Evolutionary conservation across 257 asterid species (phyloP).

Genomic region (Jacaranda copaia): DNA sequence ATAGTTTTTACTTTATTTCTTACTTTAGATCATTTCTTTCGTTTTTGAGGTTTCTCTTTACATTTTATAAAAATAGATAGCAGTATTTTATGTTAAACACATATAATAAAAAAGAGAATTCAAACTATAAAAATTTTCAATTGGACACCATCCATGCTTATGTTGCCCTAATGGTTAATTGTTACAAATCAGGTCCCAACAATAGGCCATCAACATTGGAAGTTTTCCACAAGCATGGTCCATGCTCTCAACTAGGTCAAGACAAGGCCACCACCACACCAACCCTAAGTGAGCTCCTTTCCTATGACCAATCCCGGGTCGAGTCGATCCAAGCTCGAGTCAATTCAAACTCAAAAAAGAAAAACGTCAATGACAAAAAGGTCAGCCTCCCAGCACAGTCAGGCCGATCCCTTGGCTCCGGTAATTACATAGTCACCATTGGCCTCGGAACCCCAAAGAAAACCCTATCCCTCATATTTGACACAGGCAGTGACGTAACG

Average conservation of each 20-base stretch:
- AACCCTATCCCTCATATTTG: slow-evolving; percentile 56
- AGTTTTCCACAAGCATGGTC: slow-evolving; percentile 63
- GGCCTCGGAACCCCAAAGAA: slow-evolving; percentile 74
- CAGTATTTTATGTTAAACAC: no score
- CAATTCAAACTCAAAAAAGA: background rate
- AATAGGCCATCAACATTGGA: slow-evolving; percentile 55
- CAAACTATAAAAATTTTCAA: no score
- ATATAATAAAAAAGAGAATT: no score
- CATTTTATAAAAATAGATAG: no score
- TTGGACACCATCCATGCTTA: background rate
- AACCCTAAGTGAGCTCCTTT: slow-evolving; percentile 52
- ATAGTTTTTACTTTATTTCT: no score
- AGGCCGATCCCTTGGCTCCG: slow-evolving; percentile 58
- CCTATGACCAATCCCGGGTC: slow-evolving; percentile 60
- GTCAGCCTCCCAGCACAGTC: slow-evolving; percentile 54
- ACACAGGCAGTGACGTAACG: slow-evolving; percentile 85
- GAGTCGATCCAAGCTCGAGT: slow-evolving; percentile 57
- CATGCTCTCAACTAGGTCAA: slow-evolving; percentile 48
- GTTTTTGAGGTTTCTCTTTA: no score
- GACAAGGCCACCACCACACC: slow-evolving; percentile 32
- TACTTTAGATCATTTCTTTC: no score
- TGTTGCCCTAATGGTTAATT: background rate
- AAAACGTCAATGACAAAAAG: slow-evolving; percentile 33
- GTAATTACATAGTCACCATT: slow-evolving; percentile 65
- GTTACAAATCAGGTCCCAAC: slow-evolving; percentile 50